Evolutionary conservation across 176 grass and related monocot genomes (phyloP).

Genomic region (Themeda triandra): DNA sequence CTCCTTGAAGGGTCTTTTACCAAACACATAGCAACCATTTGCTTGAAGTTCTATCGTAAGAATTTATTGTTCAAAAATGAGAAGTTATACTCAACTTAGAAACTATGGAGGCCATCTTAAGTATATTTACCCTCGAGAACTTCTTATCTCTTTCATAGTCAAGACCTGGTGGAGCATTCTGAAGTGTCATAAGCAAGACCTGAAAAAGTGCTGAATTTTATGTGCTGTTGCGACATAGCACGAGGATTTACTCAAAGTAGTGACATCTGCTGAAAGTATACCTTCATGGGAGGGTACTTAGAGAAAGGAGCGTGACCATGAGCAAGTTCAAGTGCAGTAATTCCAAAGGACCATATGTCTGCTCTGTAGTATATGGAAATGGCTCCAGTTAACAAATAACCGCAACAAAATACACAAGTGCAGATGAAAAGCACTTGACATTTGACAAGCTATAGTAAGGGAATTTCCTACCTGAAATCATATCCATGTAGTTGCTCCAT

Average conservation of each 20-base stretch:
- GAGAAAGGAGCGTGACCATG: conserved; percentile 98
- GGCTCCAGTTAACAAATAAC: neutral
- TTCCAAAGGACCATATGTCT: conserved; percentile 99
- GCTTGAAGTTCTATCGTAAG: conserved; percentile 72
- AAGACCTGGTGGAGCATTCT: conserved; percentile 86
- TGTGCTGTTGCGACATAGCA: neutral
- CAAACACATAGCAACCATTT: conserved; percentile 93
- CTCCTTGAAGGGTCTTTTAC: conserved; percentile 91
- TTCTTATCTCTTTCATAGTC: conserved; percentile 87
- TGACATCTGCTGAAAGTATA: conserved; percentile 11
- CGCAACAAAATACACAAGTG: neutral
- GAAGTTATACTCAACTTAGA: conserved; percentile 13
- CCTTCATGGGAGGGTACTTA: conserved; percentile 97
- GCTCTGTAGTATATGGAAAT: conserved; percentile 62
- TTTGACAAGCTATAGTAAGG: neutral
- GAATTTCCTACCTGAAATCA: conserved; percentile 81
- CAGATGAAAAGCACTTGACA: neutral
- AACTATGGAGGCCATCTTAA: neutral
- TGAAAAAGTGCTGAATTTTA: conserved; percentile 25
- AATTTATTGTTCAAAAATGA: conserved; percentile 16
- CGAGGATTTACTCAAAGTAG: neutral
- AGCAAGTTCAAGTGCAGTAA: conserved; percentile 97
- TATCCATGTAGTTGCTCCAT: conserved; percentile 91
- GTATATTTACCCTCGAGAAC: conserved; percentile 75
- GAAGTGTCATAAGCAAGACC: conserved; percentile 96